Evolutionary conservation across 1,139 yeast species (phyloP).

Genomic region (Torulaspora globosa): DNA sequence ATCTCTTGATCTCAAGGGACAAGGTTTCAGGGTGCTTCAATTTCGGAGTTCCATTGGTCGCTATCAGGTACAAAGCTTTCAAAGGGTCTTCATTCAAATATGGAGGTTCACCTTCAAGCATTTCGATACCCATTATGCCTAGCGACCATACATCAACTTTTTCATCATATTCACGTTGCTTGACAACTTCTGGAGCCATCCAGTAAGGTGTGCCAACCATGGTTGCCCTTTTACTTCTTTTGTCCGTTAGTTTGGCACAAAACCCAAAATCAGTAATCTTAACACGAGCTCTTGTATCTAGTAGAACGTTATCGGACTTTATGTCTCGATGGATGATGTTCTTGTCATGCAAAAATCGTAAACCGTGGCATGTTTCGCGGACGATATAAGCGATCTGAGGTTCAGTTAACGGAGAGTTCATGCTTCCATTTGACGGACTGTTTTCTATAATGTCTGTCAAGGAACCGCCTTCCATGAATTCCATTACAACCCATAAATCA

Average conservation of each 20-base stretch:
- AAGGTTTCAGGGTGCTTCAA: slow-evolving; percentile 79
- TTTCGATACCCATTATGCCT: slow-evolving; percentile 97
- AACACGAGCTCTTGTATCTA: slow-evolving; percentile 83
- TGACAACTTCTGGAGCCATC: slow-evolving; percentile 99
- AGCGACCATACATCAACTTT: slow-evolving; percentile 97
- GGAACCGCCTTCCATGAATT: slow-evolving; percentile 89
- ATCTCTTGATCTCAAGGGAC: slow-evolving; percentile 76
- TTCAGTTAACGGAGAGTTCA: slow-evolving; percentile 47
- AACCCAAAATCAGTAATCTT: slow-evolving; percentile 97
- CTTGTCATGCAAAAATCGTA: slow-evolving; percentile 84
- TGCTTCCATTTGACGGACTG: slow-evolving; percentile 46
- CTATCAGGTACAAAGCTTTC: slow-evolving; percentile 83
- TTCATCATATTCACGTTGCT: slow-evolving; percentile 93
- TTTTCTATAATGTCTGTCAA: slow-evolving; percentile 82
- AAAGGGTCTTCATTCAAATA: slow-evolving; percentile 93
- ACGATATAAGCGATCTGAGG: slow-evolving; percentile 88
- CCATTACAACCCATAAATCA: slow-evolving; percentile 89
- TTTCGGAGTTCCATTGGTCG: slow-evolving; percentile 96
- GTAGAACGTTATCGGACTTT: slow-evolving; percentile 86
- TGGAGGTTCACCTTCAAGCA: slow-evolving; percentile 98
- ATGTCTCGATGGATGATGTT: slow-evolving; percentile 95
- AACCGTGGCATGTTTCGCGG: slow-evolving; percentile 84
- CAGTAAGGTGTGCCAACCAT: slow-evolving; percentile 99
- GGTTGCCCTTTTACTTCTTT: slow-evolving; percentile 89
- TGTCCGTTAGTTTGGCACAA: slow-evolving; percentile 93